Conservation (phyloP, 805 yeast species). For the Kuraishia cidri region DNA sequence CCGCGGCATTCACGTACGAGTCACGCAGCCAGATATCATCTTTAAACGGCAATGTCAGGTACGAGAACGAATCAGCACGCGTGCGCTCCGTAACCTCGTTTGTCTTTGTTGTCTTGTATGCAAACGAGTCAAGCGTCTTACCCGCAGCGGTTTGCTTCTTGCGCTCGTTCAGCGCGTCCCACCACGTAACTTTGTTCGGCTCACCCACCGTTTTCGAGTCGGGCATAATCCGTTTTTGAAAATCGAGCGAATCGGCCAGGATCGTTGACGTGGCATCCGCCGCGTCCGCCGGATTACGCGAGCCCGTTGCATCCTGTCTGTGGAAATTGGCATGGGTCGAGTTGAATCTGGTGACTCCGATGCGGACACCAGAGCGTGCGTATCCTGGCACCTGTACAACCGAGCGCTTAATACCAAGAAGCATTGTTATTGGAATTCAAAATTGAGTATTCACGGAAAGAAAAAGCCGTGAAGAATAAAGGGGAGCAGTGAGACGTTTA, state of each 20-base stretch:
- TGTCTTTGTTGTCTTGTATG: conserved; percentile 65
- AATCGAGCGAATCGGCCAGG: conserved; percentile 50
- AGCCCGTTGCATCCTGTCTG: conserved; percentile 22
- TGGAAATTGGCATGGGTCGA: conserved; percentile 8
- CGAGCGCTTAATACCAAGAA: no score
- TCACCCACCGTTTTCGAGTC: conserved; percentile 12
- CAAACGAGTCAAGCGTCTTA: conserved; percentile 58
- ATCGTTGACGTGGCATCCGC: conserved; percentile 74
- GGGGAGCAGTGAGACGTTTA: no score
- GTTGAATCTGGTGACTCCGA: background rate
- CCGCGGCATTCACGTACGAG: conserved; percentile 81
- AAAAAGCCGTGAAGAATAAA: no score
- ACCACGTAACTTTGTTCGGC: conserved; percentile 64
- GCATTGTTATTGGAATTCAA: no score
- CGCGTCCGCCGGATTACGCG: conserved; percentile 44
- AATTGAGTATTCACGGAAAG: no score
- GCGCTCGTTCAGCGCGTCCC: conserved; percentile 72
- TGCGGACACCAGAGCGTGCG: no score
- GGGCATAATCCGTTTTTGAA: conserved; percentile 26
- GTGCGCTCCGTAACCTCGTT: conserved; percentile 66
- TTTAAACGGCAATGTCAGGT: conserved; percentile 69
- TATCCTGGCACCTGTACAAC: no score
- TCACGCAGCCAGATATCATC: conserved; percentile 79
- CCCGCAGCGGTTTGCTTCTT: conserved; percentile 66
- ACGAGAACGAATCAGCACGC: conserved; percentile 68